Conservation (phyloP, 2,329 filamentous ascomycete genomes). For the Penicillium paneum region DNA sequence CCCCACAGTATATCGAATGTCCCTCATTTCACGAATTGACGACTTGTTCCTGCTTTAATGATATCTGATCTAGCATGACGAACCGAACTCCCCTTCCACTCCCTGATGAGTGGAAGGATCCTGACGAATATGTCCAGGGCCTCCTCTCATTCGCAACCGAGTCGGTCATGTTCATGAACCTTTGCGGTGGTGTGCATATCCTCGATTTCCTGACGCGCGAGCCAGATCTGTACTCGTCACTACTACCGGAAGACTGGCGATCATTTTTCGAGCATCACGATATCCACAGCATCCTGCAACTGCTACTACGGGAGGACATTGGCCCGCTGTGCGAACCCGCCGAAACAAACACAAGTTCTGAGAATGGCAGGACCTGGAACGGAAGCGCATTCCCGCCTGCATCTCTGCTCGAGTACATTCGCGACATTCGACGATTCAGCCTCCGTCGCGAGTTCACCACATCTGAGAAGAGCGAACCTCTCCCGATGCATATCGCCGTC, state of each 20-base stretch:
- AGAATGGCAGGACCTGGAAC: slow-evolving; percentile 38
- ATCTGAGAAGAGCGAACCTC: slow-evolving; percentile 43
- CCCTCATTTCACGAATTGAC: slow-evolving; percentile 3
- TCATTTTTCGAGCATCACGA: slow-evolving; percentile 68
- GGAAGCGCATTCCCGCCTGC: slow-evolving; percentile 44
- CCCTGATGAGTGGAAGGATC: slow-evolving; percentile 63
- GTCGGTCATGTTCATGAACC: slow-evolving; percentile 72
- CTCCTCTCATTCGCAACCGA: slow-evolving; percentile 72
- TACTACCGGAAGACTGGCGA: slow-evolving; percentile 78
- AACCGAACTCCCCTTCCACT: slow-evolving; percentile 61
- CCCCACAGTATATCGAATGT: slow-evolving; percentile 11
- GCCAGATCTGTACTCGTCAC: slow-evolving; percentile 72
- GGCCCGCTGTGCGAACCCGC: slow-evolving; percentile 35
- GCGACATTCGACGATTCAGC: slow-evolving; percentile 65
- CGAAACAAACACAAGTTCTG: not conserved
- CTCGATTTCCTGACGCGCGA: slow-evolving; percentile 89
- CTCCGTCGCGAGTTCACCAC: slow-evolving; percentile 61
- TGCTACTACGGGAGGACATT: slow-evolving; percentile 76
- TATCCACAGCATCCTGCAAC: slow-evolving; percentile 71
- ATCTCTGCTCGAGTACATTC: slow-evolving; percentile 68
- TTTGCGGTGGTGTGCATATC: slow-evolving; percentile 91
- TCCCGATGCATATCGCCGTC: slow-evolving; percentile 70
- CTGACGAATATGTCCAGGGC: slow-evolving; percentile 74
- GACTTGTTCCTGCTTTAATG: not conserved
- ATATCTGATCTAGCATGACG: slow-evolving; percentile 39